Conservation (phyloP, 2,329 filamentous ascomycete genomes). For the Nothophaeocryptopus gaeumannii region DNA sequence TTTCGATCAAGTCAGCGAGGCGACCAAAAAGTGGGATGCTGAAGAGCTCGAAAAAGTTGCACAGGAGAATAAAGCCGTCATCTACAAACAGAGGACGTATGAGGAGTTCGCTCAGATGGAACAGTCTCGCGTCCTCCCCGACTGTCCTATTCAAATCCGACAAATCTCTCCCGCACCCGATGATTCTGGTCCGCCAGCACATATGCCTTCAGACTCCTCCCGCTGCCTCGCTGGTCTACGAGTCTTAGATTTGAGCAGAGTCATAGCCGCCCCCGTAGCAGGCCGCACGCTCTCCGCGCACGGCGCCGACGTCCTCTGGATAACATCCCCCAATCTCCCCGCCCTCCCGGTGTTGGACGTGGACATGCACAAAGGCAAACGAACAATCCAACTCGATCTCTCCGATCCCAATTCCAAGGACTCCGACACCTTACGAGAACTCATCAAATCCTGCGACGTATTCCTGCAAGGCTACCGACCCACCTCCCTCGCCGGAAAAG, state of each 20-base stretch:
- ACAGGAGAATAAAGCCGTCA: constrained; percentile 42
- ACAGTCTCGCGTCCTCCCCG: not conserved
- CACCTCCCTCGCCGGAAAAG: constrained; percentile 45
- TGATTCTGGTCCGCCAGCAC: not conserved
- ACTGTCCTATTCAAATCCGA: not conserved
- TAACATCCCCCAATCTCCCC: constrained; percentile 29
- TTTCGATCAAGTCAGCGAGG: constrained; percentile 40
- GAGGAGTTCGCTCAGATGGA: constrained; percentile 36
- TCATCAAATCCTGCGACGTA: constrained; percentile 41
- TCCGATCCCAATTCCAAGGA: constrained; percentile 22
- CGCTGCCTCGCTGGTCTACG: constrained; percentile 39
- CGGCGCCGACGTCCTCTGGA: constrained; percentile 33
- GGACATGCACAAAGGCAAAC: constrained; percentile 29
- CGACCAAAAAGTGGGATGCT: constrained; percentile 42
- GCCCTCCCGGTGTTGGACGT: constrained; percentile 29
- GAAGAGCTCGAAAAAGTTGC: constrained; percentile 51
- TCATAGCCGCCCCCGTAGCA: constrained; percentile 32
- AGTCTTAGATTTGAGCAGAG: constrained; percentile 29
- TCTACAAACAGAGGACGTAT: constrained; percentile 52
- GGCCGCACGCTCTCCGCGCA: constrained; percentile 32
- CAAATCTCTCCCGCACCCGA: not conserved
- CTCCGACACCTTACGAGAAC: constrained; percentile 25
- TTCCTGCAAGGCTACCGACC: constrained; percentile 50
- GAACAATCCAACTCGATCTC: constrained; percentile 37
- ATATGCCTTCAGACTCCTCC: constrained; percentile 24